phyloP scores from a whole-genome alignment of 2,329 filamentous ascomycete species.

The Xylaria sp. region DNA sequence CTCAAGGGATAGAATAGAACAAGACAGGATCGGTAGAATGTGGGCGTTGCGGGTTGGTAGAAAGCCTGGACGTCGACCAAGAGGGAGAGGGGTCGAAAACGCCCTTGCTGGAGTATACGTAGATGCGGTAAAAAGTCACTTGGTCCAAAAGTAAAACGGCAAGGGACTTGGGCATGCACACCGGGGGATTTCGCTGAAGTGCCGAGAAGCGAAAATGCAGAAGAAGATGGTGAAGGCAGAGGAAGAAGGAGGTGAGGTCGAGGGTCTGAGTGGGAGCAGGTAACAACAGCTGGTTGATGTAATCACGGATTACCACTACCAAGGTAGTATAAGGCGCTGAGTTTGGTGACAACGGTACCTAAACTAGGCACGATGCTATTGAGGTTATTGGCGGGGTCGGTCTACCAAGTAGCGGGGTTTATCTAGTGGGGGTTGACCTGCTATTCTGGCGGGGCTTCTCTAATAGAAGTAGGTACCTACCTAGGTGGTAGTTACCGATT shows the following conservation, averaged over 20 bases:
- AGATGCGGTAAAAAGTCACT: neutral
- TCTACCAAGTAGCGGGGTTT: too few species aligned
- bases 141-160: neutral
- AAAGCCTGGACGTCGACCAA: neutral
- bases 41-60: neutral
- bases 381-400: too few species aligned
- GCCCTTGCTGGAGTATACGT: neutral
- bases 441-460: too few species aligned
- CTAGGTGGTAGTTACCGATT: too few species aligned
- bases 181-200: neutral
- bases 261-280: neutral
- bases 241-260: neutral
- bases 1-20: too few species aligned
- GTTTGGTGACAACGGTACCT: neutral
- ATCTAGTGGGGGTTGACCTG: too few species aligned
- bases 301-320: too few species aligned
- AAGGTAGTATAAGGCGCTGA: neutral
- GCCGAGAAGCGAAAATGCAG: neutral
- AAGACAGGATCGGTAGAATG: neutral
- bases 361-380: neutral
- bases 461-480: too few species aligned
- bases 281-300: neutral
- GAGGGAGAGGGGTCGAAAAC: constrained; percentile 1
- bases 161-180: too few species aligned
- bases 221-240: too few species aligned